phyloP scores from a whole-genome alignment of 2,329 filamentous ascomycete species.

The Colletotrichum musae region DNA sequence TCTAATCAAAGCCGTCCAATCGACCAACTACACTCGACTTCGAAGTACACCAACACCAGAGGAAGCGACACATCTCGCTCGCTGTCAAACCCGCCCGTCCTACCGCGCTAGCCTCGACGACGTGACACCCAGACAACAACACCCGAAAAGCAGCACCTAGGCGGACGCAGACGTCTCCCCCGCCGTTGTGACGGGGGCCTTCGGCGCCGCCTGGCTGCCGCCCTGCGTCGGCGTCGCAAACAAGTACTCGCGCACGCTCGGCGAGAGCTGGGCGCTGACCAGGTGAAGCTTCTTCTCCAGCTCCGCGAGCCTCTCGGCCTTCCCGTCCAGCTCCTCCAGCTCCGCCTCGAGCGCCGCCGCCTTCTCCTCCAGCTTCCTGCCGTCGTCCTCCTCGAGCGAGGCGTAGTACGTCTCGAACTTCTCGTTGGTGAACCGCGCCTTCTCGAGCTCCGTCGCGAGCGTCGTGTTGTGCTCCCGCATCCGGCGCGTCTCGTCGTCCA shows the following conservation, averaged over 20 bases:
- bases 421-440: constrained; percentile 17
- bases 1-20: constrained; percentile 19
- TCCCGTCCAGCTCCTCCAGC: neutral
- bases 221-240: neutral
- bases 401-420: constrained; percentile 38
- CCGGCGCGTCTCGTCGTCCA: constrained; percentile 40
- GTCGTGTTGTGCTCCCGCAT: constrained; percentile 36
- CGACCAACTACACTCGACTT: constrained; percentile 1
- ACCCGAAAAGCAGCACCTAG: neutral
- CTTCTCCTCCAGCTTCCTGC: constrained; percentile 19
- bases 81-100: neutral
- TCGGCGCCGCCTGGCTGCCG: neutral
- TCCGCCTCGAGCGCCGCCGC: constrained; percentile 7
- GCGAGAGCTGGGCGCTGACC: neutral
- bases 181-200: neutral
- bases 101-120: neutral
- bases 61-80: neutral
- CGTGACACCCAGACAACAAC: constrained; percentile 22
- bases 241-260: neutral
- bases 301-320: neutral
- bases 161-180: too few species aligned
- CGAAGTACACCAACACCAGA: neutral
- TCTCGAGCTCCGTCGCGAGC: constrained; percentile 34
- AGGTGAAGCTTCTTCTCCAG: constrained; percentile 1
- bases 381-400: neutral